Conservation (phyloP, 164 flowering plant genomes). For the Vitis labrusca region DNA sequence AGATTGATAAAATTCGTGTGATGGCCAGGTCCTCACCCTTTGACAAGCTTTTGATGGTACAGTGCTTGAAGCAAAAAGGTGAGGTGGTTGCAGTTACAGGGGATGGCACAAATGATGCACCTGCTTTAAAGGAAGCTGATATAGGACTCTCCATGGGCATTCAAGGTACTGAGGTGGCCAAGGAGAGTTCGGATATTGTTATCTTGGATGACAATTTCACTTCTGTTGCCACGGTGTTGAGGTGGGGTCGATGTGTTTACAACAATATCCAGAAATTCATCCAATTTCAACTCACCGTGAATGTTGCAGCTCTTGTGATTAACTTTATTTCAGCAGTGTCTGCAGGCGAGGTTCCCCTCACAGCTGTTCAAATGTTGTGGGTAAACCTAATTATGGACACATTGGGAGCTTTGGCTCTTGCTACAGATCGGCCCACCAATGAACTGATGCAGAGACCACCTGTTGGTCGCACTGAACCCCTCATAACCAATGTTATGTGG, state of each 20-base stretch:
- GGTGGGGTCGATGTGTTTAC: conserved; percentile 78
- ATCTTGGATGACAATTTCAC: conserved; percentile 68
- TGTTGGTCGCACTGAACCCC: conserved; percentile 60
- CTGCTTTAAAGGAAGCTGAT: conserved; percentile 76
- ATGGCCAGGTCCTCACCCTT: conserved; percentile 81
- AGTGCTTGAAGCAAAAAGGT: conserved; percentile 61
- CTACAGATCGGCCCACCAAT: conserved; percentile 68
- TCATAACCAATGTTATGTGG: conserved; percentile 82
- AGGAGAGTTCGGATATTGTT: conserved; percentile 79
- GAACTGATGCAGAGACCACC: conserved; percentile 64
- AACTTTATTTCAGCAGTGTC: conserved; percentile 72
- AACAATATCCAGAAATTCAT: conserved; percentile 80
- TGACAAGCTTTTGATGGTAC: conserved; percentile 75
- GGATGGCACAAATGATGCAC: conserved; percentile 84
- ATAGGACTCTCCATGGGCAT: conserved; percentile 82
- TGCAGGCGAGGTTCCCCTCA: conserved; percentile 73
- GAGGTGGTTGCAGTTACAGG: conserved; percentile 81
- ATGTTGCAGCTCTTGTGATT: conserved; percentile 72
- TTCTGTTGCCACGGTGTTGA: conserved; percentile 59
- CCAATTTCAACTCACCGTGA: conserved; percentile 74
- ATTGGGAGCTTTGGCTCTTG: conserved; percentile 74
- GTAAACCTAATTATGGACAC: conserved; percentile 86
- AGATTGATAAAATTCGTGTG: conserved; percentile 51
- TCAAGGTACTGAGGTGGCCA: conserved; percentile 79
- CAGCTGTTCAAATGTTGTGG: conserved; percentile 76